phyloP scores from a whole-genome alignment of 805 yeast genomes.

The Deakozyma indianensis region DNA sequence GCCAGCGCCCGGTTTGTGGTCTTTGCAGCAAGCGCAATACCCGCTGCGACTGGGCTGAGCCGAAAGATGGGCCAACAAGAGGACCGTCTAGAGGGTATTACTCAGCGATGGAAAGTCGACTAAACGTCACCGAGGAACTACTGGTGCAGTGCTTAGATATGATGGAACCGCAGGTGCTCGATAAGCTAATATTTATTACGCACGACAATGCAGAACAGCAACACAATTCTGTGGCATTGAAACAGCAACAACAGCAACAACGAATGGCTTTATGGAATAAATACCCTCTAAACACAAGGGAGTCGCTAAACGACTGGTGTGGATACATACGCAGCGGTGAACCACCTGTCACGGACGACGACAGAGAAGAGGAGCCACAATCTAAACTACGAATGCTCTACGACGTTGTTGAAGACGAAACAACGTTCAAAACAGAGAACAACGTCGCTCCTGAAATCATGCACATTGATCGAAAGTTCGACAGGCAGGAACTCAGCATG shows the following conservation, averaged over 20 bases:
- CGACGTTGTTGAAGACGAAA: not conserved
- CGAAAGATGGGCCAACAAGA: not conserved
- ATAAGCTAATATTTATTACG: not conserved
- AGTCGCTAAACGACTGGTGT: not conserved
- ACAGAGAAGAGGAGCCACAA: not conserved
- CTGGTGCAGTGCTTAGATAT: not conserved
- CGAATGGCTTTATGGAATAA: not conserved
- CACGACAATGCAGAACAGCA: not conserved
- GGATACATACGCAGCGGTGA: not conserved
- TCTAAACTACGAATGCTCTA: not conserved
- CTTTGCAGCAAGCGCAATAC: not conserved
- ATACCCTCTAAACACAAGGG: not conserved
- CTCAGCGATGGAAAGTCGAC: not conserved
- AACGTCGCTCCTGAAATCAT: not conserved
- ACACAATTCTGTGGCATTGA: not conserved
- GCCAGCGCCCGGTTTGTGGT: not conserved
- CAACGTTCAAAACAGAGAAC: not conserved
- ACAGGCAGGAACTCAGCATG: not conserved
- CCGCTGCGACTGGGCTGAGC: not conserved
- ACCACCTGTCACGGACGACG: not conserved
- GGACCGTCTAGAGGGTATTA: not conserved
- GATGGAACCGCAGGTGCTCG: not conserved
- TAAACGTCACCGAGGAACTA: not conserved
- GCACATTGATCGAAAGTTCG: too few relatives aligned
- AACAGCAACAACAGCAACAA: not conserved